Evolutionary conservation across 1,139 yeast species (phyloP).

Genomic region (Yamadazyma trypodendri): DNA sequence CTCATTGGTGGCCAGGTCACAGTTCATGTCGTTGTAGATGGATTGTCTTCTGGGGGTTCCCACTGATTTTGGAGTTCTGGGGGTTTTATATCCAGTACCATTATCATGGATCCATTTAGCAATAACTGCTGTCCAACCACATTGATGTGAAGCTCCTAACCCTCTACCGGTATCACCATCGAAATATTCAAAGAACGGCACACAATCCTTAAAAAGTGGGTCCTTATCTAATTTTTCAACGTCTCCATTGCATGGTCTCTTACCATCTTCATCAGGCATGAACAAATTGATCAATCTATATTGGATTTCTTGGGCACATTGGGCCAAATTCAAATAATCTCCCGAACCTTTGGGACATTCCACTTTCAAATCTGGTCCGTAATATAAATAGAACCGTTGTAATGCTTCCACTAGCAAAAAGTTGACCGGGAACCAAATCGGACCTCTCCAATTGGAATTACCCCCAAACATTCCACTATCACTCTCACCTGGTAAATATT

Average conservation of each 20-base stretch:
- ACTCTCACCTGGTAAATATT: conserved; percentile 89
- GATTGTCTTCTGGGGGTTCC: conserved; percentile 29
- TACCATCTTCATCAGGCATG: conserved; percentile 66
- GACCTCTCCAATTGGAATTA: conserved; percentile 97
- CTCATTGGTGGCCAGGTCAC: conserved; percentile 7
- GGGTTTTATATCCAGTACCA: conserved; percentile 63
- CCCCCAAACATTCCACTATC: conserved; percentile 97
- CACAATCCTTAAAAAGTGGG: conserved; percentile 71
- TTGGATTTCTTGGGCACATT: conserved; percentile 89
- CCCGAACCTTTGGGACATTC: conserved; percentile 94
- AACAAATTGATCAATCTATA: conserved; percentile 83
- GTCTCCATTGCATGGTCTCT: conserved; percentile 81
- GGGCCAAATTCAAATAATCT: conserved; percentile 75
- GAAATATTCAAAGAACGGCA: conserved; percentile 85
- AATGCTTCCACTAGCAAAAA: conserved; percentile 85
- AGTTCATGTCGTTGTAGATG: conserved; percentile 21
- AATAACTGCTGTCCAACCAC: conserved; percentile 96
- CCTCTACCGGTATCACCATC: conserved; percentile 97
- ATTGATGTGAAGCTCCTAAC: conserved; percentile 91
- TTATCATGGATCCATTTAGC: conserved; percentile 94
- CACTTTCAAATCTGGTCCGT: conserved; percentile 82
- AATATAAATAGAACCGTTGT: conserved; percentile 86
- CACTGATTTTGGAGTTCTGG: conserved; percentile 54
- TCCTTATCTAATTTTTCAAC: conserved; percentile 63
- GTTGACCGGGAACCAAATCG: conserved; percentile 97